These are phyloP conservation scores for Salix dunnii DNA, from an alignment of 345 rosid genomes.

Conservation along the genomic window DNA sequence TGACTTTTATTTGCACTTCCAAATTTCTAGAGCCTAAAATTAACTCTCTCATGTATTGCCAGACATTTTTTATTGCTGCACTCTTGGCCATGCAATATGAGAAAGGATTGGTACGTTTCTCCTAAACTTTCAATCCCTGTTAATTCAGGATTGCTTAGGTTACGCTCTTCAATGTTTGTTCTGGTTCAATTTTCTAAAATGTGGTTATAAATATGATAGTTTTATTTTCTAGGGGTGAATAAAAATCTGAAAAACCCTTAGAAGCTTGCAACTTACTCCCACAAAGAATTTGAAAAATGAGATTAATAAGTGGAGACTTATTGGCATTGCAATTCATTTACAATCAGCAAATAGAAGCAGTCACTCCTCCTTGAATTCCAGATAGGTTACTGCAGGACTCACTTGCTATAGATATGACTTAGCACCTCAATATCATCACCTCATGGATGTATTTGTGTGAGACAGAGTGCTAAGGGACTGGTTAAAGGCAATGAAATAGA, in stretches of 20 bases:
- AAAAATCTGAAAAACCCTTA: neutral
- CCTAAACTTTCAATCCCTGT: constrained; percentile 11
- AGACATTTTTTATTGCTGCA: constrained; percentile 98
- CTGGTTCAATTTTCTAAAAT: neutral
- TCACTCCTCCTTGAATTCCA: neutral
- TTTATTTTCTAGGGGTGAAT: neutral
- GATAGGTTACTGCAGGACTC: neutral
- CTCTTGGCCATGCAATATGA: constrained; percentile 97
- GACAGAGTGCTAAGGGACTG: neutral
- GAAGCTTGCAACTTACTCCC: neutral
- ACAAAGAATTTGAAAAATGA: neutral
- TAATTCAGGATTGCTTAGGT: neutral
- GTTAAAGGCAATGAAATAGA: neutral
- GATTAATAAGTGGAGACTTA: neutral
- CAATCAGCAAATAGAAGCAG: neutral
- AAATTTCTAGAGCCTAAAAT: constrained; percentile 24
- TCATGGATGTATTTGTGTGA: neutral
- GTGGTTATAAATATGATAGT: neutral
- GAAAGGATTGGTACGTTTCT: constrained; percentile 75
- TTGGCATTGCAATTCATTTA: neutral
- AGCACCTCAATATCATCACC: neutral
- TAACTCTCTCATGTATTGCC: constrained; percentile 21
- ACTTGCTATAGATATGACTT: neutral
- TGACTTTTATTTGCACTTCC: neutral
- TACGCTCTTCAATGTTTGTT: neutral